A percentile compares a stretch with the other conserved stretches of the same genome.
Conservation (phyloP, 176 grass and related monocot genomes). For the Rhynchospora breviuscula region DNA sequence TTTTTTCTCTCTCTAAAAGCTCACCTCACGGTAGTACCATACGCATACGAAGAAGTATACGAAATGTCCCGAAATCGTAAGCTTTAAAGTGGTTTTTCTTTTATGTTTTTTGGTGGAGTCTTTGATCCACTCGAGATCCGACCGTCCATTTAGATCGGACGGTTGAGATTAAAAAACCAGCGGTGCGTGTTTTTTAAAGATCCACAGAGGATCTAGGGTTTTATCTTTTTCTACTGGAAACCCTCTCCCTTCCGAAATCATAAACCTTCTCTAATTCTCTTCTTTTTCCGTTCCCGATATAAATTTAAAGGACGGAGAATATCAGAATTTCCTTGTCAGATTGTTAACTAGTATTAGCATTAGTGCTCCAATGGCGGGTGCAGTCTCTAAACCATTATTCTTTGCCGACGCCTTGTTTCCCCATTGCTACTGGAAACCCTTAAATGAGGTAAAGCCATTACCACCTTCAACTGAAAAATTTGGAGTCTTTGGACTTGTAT, state of each 20-base stretch:
- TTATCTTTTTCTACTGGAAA: background rate
- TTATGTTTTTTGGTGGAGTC: no score
- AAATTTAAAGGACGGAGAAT: background rate
- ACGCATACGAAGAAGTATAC: no score
- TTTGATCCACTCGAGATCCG: no score
- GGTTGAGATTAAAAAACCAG: no score
- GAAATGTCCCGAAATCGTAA: no score
- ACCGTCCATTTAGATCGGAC: no score
- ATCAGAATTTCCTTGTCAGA: background rate
- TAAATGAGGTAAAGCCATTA: background rate
- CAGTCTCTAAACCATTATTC: conserved; percentile 2
- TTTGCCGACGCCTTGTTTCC: background rate
- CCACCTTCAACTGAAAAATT: background rate
- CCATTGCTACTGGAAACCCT: background rate
- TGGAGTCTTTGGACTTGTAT: no score
- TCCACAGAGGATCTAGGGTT: background rate
- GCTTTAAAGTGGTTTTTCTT: no score
- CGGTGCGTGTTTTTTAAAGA: no score
- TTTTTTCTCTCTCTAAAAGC: no score
- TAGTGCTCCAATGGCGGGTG: conserved; percentile 10
- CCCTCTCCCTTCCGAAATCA: background rate
- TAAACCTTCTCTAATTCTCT: background rate
- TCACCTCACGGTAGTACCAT: no score
- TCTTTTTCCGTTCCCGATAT: background rate
- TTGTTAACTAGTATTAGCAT: background rate